Conservation (phyloP, 1,139 yeast species). For the Suhomyces ambrosiae region DNA sequence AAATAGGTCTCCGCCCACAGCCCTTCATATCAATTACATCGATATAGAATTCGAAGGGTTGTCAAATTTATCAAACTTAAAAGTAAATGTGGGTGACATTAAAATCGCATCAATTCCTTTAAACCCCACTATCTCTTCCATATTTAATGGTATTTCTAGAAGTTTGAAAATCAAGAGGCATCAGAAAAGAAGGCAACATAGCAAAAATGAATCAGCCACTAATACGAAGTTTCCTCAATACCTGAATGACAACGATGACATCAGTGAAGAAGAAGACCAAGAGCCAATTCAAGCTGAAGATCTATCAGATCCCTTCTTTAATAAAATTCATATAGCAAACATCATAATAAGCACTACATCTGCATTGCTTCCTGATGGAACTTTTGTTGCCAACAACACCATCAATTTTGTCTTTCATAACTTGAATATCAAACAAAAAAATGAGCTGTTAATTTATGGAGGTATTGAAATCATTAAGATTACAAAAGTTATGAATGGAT, state of each 20-base stretch:
- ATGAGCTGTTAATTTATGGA: conserved; percentile 47
- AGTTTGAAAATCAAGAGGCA: conserved; percentile 35
- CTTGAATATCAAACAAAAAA: conserved; percentile 45
- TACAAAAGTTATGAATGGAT: conserved; percentile 21
- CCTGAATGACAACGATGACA: conserved; percentile 23
- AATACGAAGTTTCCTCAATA: conserved; percentile 36
- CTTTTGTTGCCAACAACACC: conserved; percentile 35
- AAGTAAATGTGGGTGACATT: conserved; percentile 47
- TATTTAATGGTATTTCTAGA: conserved; percentile 36
- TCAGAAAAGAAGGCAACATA: conserved; percentile 29
- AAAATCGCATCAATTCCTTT: conserved; percentile 45
- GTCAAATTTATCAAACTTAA: conserved; percentile 48
- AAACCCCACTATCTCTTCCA: conserved; percentile 35
- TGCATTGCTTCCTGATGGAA: conserved; percentile 42
- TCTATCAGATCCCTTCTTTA: conserved; percentile 25
- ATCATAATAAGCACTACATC: conserved; percentile 48
- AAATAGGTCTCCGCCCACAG: conserved; percentile 19
- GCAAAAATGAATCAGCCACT: conserved; percentile 19
- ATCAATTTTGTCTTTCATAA: conserved; percentile 32
- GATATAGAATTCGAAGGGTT: conserved; percentile 55
- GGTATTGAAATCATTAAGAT: conserved; percentile 41
- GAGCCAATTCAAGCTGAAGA: conserved; percentile 15
- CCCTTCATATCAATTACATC: conserved; percentile 38
- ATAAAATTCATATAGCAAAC: conserved; percentile 34
- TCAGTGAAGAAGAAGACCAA: conserved; percentile 12